A percentile compares a stretch with the other conserved stretches of the same genome.
These are phyloP conservation scores for Hemileccinum rubropunctum DNA, from an alignment of 768 basidiomycete genomes.

Conservation along the genomic window DNA sequence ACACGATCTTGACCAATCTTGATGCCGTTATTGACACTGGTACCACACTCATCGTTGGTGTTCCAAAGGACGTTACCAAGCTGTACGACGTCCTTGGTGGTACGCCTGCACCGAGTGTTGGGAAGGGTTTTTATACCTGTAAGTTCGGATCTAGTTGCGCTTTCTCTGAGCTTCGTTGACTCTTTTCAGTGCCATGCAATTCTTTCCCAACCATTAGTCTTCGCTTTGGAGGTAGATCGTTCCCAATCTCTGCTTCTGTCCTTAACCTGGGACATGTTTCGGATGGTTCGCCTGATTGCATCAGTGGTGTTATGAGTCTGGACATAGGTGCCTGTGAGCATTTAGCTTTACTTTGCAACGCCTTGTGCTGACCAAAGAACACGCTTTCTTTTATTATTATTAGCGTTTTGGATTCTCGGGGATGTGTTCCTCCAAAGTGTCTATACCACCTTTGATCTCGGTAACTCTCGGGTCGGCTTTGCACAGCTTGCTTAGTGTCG, in stretches of 20 bases:
- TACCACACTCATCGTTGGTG: slow-evolving; percentile 10
- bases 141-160: slow-evolving; percentile 6
- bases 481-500: slow-evolving; percentile 19
- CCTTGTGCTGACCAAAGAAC: too few species aligned
- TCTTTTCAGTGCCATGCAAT: slow-evolving; percentile 28
- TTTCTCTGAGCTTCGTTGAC: neutral
- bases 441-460: slow-evolving; percentile 41
- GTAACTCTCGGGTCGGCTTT: slow-evolving; percentile 35
- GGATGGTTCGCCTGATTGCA: slow-evolving; percentile 23
- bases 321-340: slow-evolving; percentile 1
- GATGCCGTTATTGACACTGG: slow-evolving; percentile 24
- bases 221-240: slow-evolving; percentile 36
- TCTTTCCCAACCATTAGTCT: slow-evolving; percentile 31
- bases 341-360: neutral
- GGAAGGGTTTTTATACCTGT: slow-evolving; percentile 34
- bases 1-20: slow-evolving; percentile 5
- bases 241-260: slow-evolving; percentile 27
- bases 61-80: slow-evolving; percentile 4
- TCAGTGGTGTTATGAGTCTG: slow-evolving; percentile 28
- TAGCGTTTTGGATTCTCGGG: slow-evolving; percentile 17
- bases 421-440: slow-evolving; percentile 40
- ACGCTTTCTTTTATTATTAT: neutral
- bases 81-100: slow-evolving; percentile 28
- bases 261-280: slow-evolving; percentile 39
- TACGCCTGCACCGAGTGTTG: slow-evolving; percentile 16